Evolutionary conservation across 495 filamentous ascomycete species (phyloP).

Genomic region (Trichoderma asperelloides): DNA sequence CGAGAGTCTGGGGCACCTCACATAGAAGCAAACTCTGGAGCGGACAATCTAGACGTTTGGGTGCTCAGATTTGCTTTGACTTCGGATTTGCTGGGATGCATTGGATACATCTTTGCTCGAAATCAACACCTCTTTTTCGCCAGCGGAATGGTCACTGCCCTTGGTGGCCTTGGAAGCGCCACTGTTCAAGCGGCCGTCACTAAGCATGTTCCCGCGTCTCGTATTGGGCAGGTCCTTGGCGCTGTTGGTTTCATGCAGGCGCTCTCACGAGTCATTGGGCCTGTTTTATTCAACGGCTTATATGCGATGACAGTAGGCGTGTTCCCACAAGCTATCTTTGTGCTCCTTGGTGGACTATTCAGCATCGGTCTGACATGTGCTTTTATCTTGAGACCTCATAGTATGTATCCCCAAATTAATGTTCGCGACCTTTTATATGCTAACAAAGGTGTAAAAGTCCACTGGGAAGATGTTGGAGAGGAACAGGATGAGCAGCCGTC

Average conservation of each 20-base stretch:
- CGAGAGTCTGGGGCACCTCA: constrained; percentile 22
- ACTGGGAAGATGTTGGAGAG: neutral
- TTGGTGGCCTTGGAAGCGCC: constrained; percentile 79
- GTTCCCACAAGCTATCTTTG: constrained; percentile 74
- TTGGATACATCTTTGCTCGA: constrained; percentile 59
- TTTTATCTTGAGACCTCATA: constrained; percentile 61
- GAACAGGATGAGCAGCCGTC: constrained; percentile 1
- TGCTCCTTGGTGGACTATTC: constrained; percentile 60
- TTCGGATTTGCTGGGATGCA: constrained; percentile 67
- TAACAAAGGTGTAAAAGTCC: neutral
- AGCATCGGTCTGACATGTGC: constrained; percentile 53
- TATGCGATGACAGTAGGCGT: constrained; percentile 73
- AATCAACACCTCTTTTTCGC: constrained; percentile 48
- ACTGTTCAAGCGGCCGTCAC: constrained; percentile 75
- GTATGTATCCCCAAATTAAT: constrained; percentile 40
- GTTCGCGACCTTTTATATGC: neutral
- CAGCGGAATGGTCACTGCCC: constrained; percentile 59
- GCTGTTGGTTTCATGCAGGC: constrained; percentile 82
- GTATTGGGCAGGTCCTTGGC: constrained; percentile 75
- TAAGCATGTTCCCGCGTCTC: constrained; percentile 79
- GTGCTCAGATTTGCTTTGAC: constrained; percentile 68
- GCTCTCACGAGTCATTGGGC: constrained; percentile 66
- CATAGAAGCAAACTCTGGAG: constrained; percentile 51
- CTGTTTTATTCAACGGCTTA: constrained; percentile 73
- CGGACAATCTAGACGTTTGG: constrained; percentile 66